These are phyloP conservation scores for Chenopodium berlandieri DNA, from an alignment of 148 eudicot species.

Conservation along the genomic window DNA sequence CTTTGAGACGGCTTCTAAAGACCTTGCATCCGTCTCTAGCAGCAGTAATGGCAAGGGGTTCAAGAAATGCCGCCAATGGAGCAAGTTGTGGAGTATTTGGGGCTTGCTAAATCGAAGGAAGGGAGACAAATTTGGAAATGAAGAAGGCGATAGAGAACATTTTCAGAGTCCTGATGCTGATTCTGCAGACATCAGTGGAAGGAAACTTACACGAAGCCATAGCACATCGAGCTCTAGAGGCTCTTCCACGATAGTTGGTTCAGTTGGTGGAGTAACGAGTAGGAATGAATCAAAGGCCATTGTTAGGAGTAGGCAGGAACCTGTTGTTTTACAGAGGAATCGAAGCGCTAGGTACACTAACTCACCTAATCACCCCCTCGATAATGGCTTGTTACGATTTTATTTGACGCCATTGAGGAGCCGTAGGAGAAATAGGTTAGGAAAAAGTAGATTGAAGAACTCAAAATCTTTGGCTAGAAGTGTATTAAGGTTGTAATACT, in stretches of 20 bases:
- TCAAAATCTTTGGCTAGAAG: conserved; percentile 45
- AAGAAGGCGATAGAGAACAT: conserved; percentile 22
- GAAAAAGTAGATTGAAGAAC: conserved; percentile 48
- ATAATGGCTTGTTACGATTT: conserved; percentile 56
- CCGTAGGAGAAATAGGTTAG: conserved; percentile 52
- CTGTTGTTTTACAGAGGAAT: conserved; percentile 40
- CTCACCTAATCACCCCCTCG: conserved; percentile 42
- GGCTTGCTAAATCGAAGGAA: conserved; percentile 42
- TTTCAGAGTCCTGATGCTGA: conserved; percentile 13
- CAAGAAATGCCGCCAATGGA: conserved; percentile 61
- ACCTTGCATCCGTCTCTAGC: conserved; percentile 33
- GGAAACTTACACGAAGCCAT: conserved; percentile 40
- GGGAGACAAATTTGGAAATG: conserved; percentile 33
- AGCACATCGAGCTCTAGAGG: conserved; percentile 41
- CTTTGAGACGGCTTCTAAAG: conserved; percentile 40
- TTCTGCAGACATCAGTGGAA: conserved; percentile 25
- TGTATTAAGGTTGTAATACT: conserved; percentile 45
- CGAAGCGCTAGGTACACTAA: conserved; percentile 38
- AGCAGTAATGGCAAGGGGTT: conserved; percentile 28
- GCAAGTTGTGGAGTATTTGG: conserved; percentile 55
- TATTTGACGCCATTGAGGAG: conserved; percentile 80
- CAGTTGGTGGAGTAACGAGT: conserved; percentile 20
- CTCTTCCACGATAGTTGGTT: conserved; percentile 23
- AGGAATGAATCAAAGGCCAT: conserved; percentile 35
- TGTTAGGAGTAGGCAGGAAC: conserved; percentile 34